Evolutionary conservation across 139 green algal genomes (phyloP), one percentile per base, ranked within the genome.

Genomic region (Tetratostichococcus sp.): DNA sequence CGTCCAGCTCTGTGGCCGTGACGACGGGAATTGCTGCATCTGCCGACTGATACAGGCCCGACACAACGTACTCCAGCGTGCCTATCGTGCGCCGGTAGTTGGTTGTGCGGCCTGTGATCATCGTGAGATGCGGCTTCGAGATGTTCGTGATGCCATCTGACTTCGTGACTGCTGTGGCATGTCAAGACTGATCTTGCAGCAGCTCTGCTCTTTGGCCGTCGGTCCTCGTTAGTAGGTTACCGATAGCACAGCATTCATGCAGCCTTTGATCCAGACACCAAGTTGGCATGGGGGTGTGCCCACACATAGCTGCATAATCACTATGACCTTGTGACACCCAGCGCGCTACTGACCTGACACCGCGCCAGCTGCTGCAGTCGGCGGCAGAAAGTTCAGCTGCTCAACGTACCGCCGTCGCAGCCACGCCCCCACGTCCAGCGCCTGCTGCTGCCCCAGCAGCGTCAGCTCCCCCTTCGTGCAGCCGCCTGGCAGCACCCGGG

Each of bases 391-490:
- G 33, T 65, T 62, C 0, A 80, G 34, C 14, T 81, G 30, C 2
- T 81, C 42, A 5, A 82, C 66, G 68, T 94, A 94, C 0, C 83
- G 85, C 66, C 76, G 59, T 22, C 87, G 78, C 71, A 94, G 81
- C 85, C 84, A 90, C 26, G 67, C 50, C 16, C 89, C 89, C 62
- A 93, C 75, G 28, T 90, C 80, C 1, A 77, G 79, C 6, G 88
- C 85, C 79, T 92, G 88, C 69, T 77, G 62, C 81, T 94, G 85
- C 0, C 89, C 89, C 19, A 86, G n/a, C 26, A 76, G 65, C 0
- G 89, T 94, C 6, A 94, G 88, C 84, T 93, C 84, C 22, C 89
- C 89, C 79, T 88, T 91, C 69, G 74, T 75, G 76, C 87, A 91
- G n/a, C 87, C 87, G 22, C 89, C 89, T 3, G 73, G 62, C 59